Evolutionary conservation across 345 rosid species (phyloP).

Genomic region (Cochlearia excelsa): DNA sequence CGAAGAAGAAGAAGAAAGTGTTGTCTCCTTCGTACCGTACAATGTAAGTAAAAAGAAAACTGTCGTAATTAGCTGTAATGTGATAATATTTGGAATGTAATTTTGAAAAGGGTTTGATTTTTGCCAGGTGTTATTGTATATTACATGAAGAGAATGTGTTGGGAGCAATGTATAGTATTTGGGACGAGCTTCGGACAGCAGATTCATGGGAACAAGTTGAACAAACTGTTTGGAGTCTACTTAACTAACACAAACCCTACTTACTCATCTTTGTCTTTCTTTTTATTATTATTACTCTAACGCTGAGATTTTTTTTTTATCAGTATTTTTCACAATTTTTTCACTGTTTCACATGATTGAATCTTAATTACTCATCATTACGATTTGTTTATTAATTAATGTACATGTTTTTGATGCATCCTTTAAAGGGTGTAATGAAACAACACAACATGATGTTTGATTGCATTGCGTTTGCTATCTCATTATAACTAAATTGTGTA

Average conservation of each 20-base stretch:
- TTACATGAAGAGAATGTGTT: constrained; percentile 80
- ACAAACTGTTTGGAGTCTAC: constrained; percentile 67
- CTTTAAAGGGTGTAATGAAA: too few relatives aligned
- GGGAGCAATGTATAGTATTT: constrained; percentile 72
- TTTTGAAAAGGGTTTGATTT: too few relatives aligned
- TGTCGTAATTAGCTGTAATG: too few relatives aligned
- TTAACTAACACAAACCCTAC: constrained; percentile 35
- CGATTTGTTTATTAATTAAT: too few relatives aligned
- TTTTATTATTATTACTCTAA: not conserved
- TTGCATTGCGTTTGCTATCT: too few relatives aligned
- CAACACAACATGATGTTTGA: too few relatives aligned
- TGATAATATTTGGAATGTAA: too few relatives aligned
- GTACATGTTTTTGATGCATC: too few relatives aligned
- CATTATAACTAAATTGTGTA: too few relatives aligned
- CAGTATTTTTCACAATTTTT: too few relatives aligned
- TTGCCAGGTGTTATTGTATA: constrained; percentile 80
- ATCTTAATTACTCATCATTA: too few relatives aligned
- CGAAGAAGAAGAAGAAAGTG: constrained; percentile 36
- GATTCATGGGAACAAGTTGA: constrained; percentile 90
- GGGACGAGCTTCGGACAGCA: constrained; percentile 65
- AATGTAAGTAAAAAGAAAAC: constrained; percentile 53
- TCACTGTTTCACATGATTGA: too few relatives aligned
- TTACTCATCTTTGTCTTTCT: constrained; percentile 35
- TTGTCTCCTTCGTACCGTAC: constrained; percentile 72
- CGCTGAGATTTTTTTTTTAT: not conserved